Conservation (phyloP, 108 stramenopile genomes). For the Discostella pseudostelligera region DNA sequence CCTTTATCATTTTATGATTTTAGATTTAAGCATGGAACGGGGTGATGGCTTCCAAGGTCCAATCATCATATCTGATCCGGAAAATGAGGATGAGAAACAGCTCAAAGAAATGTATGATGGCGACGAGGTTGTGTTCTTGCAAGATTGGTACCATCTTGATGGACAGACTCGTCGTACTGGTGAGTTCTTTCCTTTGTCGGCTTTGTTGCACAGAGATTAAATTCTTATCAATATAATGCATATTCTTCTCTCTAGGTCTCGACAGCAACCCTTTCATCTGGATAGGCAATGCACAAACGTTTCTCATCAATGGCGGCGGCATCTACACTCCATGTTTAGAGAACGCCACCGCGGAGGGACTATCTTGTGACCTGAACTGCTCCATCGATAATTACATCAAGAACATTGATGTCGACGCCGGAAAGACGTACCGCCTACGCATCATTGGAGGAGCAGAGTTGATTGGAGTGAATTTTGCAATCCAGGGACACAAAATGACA, state of each 20-base stretch:
- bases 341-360: slow-evolving; percentile 6
- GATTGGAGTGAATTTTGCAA: slow-evolving; percentile 43
- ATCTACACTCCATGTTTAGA: slow-evolving; percentile 22
- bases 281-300: slow-evolving; percentile 44
- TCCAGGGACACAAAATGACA: slow-evolving; percentile 42
- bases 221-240: neutral
- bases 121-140: slow-evolving; percentile 36
- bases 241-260: slow-evolving; percentile 14
- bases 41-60: slow-evolving; percentile 45
- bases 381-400: slow-evolving; percentile 37
- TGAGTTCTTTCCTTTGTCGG: neutral
- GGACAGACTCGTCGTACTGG: slow-evolving; percentile 10
- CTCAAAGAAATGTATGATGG: slow-evolving; percentile 33
- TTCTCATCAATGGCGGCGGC: slow-evolving; percentile 45
- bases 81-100: slow-evolving; percentile 20
- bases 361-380: slow-evolving; percentile 22
- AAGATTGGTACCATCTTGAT: slow-evolving; percentile 44
- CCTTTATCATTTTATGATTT: neutral
- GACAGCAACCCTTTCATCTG: slow-evolving; percentile 45
- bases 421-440: slow-evolving; percentile 46
- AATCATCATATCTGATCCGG: slow-evolving; percentile 29
- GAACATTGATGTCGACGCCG: slow-evolving; percentile 39
- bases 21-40: slow-evolving; percentile 33
- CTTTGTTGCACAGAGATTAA: neutral
- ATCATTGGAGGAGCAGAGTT: slow-evolving; percentile 29